Percentiles rank a stretch among this genome's conserved stretches.
phyloP scores from a whole-genome alignment of 805 yeast genomes.

The Debaryomyces hansenii region DNA sequence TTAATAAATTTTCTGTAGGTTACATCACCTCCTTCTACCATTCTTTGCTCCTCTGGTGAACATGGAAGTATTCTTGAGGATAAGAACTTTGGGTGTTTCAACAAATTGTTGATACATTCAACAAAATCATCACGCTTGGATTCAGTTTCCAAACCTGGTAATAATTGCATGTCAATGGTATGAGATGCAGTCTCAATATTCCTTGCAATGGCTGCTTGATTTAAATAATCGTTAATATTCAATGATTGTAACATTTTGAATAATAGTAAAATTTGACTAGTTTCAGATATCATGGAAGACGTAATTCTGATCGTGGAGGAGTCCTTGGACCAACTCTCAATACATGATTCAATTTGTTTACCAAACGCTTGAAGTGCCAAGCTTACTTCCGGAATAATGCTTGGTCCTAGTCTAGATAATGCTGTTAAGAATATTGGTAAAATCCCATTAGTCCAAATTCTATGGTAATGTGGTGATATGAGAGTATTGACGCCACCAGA shows the following conservation, averaged over 20 bases:
- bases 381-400: conserved; percentile 63
- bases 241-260: conserved; percentile 56
- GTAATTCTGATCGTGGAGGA: conserved; percentile 41
- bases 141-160: conserved; percentile 62
- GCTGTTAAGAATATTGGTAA: conserved; percentile 64
- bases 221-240: conserved; percentile 50
- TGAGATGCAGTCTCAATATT: conserved; percentile 6
- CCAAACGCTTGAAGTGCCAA: conserved; percentile 62
- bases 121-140: conserved; percentile 60
- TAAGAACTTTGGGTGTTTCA: conserved; percentile 85
- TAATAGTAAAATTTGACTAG: conserved; percentile 62
- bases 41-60: conserved; percentile 61
- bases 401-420: conserved; percentile 61
- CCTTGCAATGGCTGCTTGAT: conserved; percentile 3
- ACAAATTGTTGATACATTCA: conserved; percentile 64
- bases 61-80: conserved; percentile 66
- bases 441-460: conserved; percentile 84
- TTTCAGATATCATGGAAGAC: conserved; percentile 38
- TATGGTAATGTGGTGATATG: conserved; percentile 57
- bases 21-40: conserved; percentile 49
- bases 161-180: conserved; percentile 30
- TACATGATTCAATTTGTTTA: conserved; percentile 62
- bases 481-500: conserved; percentile 60
- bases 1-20: conserved; percentile 23
- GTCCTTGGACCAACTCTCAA: conserved; percentile 68